Base-by-base conservation (phyloP, 116 monocot species). In the Iris pallida region DNA sequence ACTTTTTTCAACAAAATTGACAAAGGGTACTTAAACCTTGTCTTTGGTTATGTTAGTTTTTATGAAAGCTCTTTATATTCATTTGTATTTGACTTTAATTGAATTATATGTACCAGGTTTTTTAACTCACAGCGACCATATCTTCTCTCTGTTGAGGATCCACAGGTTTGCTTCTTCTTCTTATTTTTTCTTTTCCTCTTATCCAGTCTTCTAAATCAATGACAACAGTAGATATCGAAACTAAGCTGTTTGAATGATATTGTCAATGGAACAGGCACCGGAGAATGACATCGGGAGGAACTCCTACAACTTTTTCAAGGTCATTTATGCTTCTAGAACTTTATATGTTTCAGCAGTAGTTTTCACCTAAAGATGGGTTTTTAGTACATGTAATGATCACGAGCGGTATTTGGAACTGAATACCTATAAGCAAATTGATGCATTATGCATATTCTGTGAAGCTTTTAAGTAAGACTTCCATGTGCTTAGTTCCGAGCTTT, bases 281-380 rank as follows among this genome's bases (percentile, higher is more conserved):
- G 86, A 82, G 14, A 95, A 95, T 82, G 95, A 95, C 68, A 89
- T 95, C 66, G 95, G 88, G 69, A 84, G 59, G 74, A 88, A 78
- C 72, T 95, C 95, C 7, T 95, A 61, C 72, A 95, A 91, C 76
- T 95, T 82, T 71, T 95, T 69, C 66, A 91, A 92, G 92, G 96
- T 91, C 55, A 63, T 45, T 45, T 45, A 7, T 57, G 13, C 55
- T 69, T 68, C 30, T 68, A 47, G 9, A 48, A 11, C 14, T 20
- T 13, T 61, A 16, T 30, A 30, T 30, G 30, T 30, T 30, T 30
- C 30, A 30, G 30, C 30, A 30, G 30, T 3, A 30, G 30, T 30
- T 30, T 30, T 3, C 30, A 30, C 30, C 30, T 30, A 30, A 30
- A 30, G 30, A 30, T 30, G 30, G 30, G 30, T 30, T 30, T 30